Evolutionary conservation across 805 yeast genomes (phyloP).

Genomic region (Ogataea neopini): DNA sequence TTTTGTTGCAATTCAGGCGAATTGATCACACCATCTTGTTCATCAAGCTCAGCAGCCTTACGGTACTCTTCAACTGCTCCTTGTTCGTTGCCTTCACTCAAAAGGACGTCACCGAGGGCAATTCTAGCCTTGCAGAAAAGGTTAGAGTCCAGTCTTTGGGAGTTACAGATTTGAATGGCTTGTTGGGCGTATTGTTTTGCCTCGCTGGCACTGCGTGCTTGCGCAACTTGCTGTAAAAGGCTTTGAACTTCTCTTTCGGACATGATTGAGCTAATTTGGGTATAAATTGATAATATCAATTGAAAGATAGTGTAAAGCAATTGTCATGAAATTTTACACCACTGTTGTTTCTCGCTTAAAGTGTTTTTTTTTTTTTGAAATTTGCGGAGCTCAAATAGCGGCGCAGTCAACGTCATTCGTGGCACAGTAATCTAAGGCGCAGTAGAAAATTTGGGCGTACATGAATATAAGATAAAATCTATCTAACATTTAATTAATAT

Average conservation of each 20-base stretch:
- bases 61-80: conserved; percentile 32
- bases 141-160: conserved; percentile 29
- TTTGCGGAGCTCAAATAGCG: conserved; percentile 3
- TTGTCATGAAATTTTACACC: neutral
- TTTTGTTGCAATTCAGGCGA: conserved; percentile 35
- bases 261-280: conserved; percentile 11
- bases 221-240: conserved; percentile 23
- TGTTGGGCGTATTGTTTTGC: conserved; percentile 21
- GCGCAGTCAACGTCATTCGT: neutral
- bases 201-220: conserved; percentile 13
- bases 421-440: neutral
- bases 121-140: conserved; percentile 29
- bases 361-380: neutral
- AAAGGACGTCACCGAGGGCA: conserved; percentile 30
- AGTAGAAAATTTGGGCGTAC: neutral
- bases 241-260: conserved; percentile 24
- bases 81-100: conserved; percentile 25
- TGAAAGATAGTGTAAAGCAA: neutral
- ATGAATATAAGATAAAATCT: neutral
- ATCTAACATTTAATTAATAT: neutral
- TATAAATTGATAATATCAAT: neutral
- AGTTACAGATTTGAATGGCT: conserved; percentile 25
- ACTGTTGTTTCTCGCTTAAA: neutral
- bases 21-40: conserved; percentile 33
- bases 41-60: conserved; percentile 35